Conservation (phyloP, 192 early-diverging fungal genomes). For the Chytriomyces sp. region DNA sequence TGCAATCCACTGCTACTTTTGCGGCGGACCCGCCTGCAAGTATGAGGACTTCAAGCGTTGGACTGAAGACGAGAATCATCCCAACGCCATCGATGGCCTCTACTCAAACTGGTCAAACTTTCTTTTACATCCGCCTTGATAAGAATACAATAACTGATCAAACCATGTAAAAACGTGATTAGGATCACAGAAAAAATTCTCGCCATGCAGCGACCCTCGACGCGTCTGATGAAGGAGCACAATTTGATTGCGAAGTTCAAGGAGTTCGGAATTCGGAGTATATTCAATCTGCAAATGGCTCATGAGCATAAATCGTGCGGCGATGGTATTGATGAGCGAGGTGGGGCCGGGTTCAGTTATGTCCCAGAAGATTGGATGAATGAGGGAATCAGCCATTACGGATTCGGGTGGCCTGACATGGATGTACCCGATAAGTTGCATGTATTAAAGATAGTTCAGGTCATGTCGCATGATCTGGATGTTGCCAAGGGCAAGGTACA, state of each 20-base stretch:
- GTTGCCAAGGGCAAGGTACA: constrained; percentile 26
- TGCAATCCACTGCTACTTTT: constrained; percentile 49
- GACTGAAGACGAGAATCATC: constrained; percentile 28
- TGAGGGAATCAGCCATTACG: constrained; percentile 47
- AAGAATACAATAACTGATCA: too few relatives aligned
- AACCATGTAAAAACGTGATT: neutral
- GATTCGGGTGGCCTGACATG: constrained; percentile 56
- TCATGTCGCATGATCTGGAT: constrained; percentile 49
- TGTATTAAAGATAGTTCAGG: constrained; percentile 49
- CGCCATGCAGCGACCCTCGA: constrained; percentile 52
- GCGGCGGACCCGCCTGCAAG: constrained; percentile 51
- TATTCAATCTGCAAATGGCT: constrained; percentile 51
- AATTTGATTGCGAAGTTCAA: constrained; percentile 32
- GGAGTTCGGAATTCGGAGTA: constrained; percentile 25
- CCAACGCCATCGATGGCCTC: constrained; percentile 50
- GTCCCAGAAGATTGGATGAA: constrained; percentile 50
- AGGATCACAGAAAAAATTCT: constrained; percentile 52
- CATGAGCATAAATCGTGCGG: constrained; percentile 52
- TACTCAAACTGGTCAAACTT: constrained; percentile 40
- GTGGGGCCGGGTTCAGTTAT: constrained; percentile 43
- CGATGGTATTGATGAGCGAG: constrained; percentile 36
- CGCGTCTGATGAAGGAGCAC: constrained; percentile 40
- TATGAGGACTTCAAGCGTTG: constrained; percentile 50
- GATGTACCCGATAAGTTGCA: constrained; percentile 43
- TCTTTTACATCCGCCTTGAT: too few relatives aligned